These are phyloP conservation scores for Blepharisma stoltei DNA, from an alignment of 73 alveolate genomes.

Conservation along the genomic window DNA sequence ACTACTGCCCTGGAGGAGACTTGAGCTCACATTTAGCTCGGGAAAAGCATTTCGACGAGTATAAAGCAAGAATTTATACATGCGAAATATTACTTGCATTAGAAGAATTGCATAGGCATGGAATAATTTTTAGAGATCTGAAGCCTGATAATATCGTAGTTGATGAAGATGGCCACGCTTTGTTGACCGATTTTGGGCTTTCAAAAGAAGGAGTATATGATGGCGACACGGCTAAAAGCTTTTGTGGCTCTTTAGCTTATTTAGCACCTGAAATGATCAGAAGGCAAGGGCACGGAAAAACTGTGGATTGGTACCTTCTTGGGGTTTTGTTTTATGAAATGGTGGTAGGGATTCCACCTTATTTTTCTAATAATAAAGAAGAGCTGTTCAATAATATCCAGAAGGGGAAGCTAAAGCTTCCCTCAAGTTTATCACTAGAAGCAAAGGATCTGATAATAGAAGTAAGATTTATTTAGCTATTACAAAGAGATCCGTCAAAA, in stretches of 20 bases:
- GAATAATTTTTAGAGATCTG: conserved; percentile 91
- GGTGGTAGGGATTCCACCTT: conserved; percentile 94
- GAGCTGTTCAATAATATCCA: conserved; percentile 75
- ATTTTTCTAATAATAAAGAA: conserved; percentile 79
- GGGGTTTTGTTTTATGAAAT: conserved; percentile 94
- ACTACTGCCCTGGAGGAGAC: conserved; percentile 91
- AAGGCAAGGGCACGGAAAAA: conserved; percentile 75
- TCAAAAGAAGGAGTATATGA: conserved; percentile 88
- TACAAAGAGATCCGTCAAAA: conserved; percentile 75
- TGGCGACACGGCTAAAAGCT: conserved; percentile 45
- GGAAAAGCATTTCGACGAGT: conserved; percentile 71
- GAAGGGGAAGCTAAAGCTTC: conserved; percentile 72
- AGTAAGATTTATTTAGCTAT: conserved; percentile 54
- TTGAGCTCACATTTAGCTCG: conserved; percentile 30
- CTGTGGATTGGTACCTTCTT: conserved; percentile 87
- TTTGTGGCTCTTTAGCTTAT: conserved; percentile 78
- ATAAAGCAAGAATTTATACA: conserved; percentile 76
- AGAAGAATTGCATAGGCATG: conserved; percentile 84
- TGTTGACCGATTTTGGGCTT: conserved; percentile 95
- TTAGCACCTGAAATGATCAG: conserved; percentile 91
- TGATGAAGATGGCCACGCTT: conserved; percentile 93
- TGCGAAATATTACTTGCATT: conserved; percentile 87
- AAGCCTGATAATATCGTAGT: conserved; percentile 94
- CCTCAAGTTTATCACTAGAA: conserved; percentile 43
- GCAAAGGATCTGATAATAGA: conserved; percentile 27